Evolutionary conservation across 345 rosid genomes (phyloP).

Genomic region (Lumnitzera littorea): DNA sequence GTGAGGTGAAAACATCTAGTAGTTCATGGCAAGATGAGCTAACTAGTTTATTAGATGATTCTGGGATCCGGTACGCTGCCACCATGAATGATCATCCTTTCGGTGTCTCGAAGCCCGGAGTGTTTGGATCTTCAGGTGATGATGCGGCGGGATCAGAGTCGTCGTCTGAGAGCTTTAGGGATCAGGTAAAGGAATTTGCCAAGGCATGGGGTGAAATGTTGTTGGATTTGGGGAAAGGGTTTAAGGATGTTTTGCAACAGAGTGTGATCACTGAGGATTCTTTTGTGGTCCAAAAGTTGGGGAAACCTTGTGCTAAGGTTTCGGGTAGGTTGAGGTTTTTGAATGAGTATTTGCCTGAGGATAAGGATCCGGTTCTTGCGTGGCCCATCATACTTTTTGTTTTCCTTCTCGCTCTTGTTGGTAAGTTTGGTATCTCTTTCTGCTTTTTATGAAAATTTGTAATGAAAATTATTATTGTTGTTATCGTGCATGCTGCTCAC

Average conservation of each 20-base stretch:
- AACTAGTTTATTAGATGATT: constrained; percentile 50
- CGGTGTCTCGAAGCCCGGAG: constrained; percentile 8
- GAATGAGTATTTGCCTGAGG: constrained; percentile 92
- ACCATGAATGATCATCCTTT: constrained; percentile 17
- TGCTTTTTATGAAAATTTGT: not conserved
- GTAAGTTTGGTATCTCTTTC: constrained; percentile 19
- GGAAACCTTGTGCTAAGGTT: constrained; percentile 56
- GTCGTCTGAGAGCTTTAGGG: constrained; percentile 52
- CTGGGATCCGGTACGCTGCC: constrained; percentile 31
- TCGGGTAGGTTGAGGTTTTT: constrained; percentile 57
- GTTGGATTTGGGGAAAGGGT: constrained; percentile 69
- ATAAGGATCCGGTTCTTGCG: constrained; percentile 80
- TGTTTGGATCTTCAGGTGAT: constrained; percentile 9
- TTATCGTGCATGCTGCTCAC: no score
- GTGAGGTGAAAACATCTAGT: constrained; percentile 40
- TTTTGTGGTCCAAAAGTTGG: constrained; percentile 57
- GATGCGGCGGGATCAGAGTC: not conserved
- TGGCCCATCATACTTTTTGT: constrained; percentile 82
- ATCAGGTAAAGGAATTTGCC: constrained; percentile 59
- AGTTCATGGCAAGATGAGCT: constrained; percentile 76
- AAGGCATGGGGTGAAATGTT: constrained; percentile 95
- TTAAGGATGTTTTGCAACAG: constrained; percentile 59
- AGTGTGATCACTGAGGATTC: constrained; percentile 63
- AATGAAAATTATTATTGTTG: no score
- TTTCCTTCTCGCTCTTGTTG: constrained; percentile 64